Percentiles rank a stretch among this genome's conserved stretches.
Conservation (phyloP, 139 green algal species). For the Yamagishiella unicocca region DNA sequence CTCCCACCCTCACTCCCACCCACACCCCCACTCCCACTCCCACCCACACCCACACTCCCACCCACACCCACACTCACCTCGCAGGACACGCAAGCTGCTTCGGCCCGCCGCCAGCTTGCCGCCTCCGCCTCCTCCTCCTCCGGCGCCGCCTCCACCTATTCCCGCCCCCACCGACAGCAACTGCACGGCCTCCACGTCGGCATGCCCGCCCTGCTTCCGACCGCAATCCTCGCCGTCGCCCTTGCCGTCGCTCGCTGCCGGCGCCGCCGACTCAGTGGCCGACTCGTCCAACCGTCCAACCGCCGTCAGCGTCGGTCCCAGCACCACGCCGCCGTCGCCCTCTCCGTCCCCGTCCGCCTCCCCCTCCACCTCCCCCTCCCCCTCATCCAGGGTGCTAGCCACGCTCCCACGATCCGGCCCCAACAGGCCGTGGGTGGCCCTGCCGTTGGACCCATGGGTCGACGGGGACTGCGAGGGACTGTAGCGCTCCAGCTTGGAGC, state of each 20-base stretch:
- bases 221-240: no score
- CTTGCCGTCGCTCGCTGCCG: no score
- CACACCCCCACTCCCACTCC: no score
- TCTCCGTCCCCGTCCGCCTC: background rate
- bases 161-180: background rate
- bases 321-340: background rate
- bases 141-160: background rate
- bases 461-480: background rate
- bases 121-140: background rate
- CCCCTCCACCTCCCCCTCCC: background rate
- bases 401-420: background rate
- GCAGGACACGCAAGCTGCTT: slow-evolving; percentile 8
- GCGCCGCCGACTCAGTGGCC: no score
- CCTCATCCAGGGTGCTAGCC: background rate
- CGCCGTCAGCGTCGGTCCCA: no score
- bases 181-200: background rate
- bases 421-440: background rate
- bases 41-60: no score
- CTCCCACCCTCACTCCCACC: no score
- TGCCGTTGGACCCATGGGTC: no score
- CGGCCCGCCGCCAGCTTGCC: background rate
- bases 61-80: background rate
- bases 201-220: no score
- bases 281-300: no score
- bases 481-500: background rate